Evolutionary conservation across 2,329 filamentous ascomycete genomes (phyloP).

Genomic region (Hypomyces rosellus): DNA sequence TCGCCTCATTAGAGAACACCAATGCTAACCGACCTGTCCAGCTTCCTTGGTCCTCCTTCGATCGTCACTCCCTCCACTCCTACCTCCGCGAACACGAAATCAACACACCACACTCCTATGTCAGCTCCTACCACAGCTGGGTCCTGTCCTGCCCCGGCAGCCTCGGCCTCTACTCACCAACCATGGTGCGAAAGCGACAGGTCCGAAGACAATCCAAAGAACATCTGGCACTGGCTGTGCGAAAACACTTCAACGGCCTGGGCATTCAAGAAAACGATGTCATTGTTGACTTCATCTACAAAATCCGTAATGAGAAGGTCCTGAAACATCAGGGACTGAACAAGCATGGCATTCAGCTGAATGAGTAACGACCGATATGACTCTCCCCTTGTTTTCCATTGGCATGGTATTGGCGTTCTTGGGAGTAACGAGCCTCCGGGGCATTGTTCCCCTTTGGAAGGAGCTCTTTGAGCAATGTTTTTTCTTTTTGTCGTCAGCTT

Average conservation of each 20-base stretch:
- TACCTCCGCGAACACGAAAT: slow-evolving; percentile 72
- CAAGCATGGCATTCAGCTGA: slow-evolving; percentile 12
- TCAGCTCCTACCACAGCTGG: slow-evolving; percentile 54
- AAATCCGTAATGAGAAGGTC: slow-evolving; percentile 39
- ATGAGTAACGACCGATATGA: background rate
- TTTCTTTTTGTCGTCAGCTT: slow-evolving; percentile 26
- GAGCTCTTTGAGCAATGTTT: background rate
- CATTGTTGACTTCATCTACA: slow-evolving; percentile 73
- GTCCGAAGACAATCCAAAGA: slow-evolving; percentile 65
- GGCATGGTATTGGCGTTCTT: background rate
- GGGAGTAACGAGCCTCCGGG: background rate
- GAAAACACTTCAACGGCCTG: slow-evolving; percentile 78
- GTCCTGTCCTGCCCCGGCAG: slow-evolving; percentile 54
- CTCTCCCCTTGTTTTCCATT: background rate
- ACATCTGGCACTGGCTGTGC: slow-evolving; percentile 62
- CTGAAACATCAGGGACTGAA: slow-evolving; percentile 21
- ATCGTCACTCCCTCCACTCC: slow-evolving; percentile 61
- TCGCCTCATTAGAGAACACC: background rate
- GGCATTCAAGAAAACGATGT: slow-evolving; percentile 77
- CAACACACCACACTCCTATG: slow-evolving; percentile 64
- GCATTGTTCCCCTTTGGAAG: background rate
- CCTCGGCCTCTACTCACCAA: slow-evolving; percentile 67
- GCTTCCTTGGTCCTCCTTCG: slow-evolving; percentile 63
- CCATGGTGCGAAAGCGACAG: slow-evolving; percentile 62
- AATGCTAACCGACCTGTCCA: slow-evolving; percentile 22